Conservation (phyloP, 306 rosid species). For the Quercus rubra region DNA sequence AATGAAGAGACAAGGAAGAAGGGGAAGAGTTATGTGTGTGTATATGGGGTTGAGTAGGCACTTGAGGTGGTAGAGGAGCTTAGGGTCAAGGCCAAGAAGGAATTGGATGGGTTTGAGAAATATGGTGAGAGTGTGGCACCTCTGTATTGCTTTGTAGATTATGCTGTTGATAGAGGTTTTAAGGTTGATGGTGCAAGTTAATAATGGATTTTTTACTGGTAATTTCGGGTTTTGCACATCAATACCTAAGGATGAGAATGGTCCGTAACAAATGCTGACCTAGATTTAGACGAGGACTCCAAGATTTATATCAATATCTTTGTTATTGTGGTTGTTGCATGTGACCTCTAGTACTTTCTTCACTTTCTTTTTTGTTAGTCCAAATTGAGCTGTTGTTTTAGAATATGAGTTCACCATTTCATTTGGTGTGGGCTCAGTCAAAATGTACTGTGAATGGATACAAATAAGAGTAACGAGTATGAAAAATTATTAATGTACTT, state of each 20-base stretch:
- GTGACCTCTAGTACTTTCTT: neutral
- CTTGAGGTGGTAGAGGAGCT: constrained; percentile 73
- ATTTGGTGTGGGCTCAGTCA: too few relatives aligned
- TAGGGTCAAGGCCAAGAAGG: constrained; percentile 62
- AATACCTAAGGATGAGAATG: too few relatives aligned
- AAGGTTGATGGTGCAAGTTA: constrained; percentile 40
- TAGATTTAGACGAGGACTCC: too few relatives aligned
- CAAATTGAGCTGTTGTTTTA: neutral
- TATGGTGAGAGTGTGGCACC: constrained; percentile 69
- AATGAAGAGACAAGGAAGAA: constrained; percentile 27
- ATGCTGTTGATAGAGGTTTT: constrained; percentile 81
- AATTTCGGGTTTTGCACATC: neutral
- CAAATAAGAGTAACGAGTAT: too few relatives aligned
- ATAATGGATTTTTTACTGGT: constrained; percentile 1
- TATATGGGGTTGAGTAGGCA: constrained; percentile 79
- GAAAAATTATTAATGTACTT: too few relatives aligned
- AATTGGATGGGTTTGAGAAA: constrained; percentile 77
- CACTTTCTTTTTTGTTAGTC: too few relatives aligned
- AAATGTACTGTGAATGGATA: too few relatives aligned
- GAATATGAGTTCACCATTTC: too few relatives aligned
- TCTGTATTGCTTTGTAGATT: constrained; percentile 87
- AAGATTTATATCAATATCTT: too few relatives aligned
- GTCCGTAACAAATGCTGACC: too few relatives aligned
- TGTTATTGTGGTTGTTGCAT: neutral
- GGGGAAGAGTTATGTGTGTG: constrained; percentile 63